Evolutionary conservation across 805 yeast genomes (phyloP).

Genomic region (Wickerhamomyces bovis): DNA sequence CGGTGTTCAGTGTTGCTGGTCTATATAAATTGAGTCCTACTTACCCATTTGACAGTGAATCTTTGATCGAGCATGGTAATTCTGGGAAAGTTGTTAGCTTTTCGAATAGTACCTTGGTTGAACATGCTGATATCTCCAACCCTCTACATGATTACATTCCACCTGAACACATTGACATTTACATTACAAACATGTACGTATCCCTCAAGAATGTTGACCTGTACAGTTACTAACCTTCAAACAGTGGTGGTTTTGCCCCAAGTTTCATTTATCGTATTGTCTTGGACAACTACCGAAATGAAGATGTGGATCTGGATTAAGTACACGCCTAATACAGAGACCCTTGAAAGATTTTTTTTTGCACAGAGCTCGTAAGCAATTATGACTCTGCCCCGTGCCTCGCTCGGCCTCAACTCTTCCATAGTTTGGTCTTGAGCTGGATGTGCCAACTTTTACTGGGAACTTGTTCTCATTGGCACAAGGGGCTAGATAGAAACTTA

Average conservation of each 20-base stretch:
- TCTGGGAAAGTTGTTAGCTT: constrained; percentile 83
- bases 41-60: constrained; percentile 77
- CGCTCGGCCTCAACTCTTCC: constrained; percentile 43
- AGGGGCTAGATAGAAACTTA: constrained; percentile 40
- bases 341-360: background rate
- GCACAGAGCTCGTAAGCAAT: background rate
- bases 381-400: constrained; percentile 47
- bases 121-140: constrained; percentile 74
- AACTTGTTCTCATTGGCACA: constrained; percentile 14
- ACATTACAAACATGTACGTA: constrained; percentile 73
- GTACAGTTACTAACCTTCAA: constrained; percentile 13
- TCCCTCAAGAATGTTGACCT: background rate
- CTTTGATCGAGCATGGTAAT: constrained; percentile 87
- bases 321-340: background rate
- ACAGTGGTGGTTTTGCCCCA: constrained; percentile 86
- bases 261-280: constrained; percentile 93
- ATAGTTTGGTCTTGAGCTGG: constrained; percentile 56
- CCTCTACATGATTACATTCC: constrained; percentile 87
- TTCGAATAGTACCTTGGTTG: constrained; percentile 61
- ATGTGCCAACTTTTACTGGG: constrained; percentile 23
- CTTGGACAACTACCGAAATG: constrained; percentile 85
- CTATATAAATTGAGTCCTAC: constrained; percentile 87
- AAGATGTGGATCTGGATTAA: constrained; percentile 60
- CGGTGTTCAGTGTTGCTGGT: constrained; percentile 94
- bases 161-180: constrained; percentile 91